A percentile compares a stretch with the other conserved stretches of the same genome.
phyloP scores from a whole-genome alignment of 1,139 yeast species.

The Sugiyamaella pinicola region DNA sequence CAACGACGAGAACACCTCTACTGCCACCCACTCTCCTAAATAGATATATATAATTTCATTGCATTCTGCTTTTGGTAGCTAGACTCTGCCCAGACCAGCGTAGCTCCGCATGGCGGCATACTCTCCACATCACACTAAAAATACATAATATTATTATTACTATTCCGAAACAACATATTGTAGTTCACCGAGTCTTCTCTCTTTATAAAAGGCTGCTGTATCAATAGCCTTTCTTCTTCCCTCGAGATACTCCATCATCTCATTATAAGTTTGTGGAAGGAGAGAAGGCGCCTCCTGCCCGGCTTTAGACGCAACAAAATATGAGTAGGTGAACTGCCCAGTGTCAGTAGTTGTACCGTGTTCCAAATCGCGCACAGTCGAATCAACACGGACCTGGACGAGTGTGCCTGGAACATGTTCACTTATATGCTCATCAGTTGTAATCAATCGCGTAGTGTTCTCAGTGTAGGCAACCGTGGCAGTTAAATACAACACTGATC shows the following conservation, averaged over 20 bases:
- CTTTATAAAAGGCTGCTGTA: slow-evolving; percentile 59
- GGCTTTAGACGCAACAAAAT: slow-evolving; percentile 63
- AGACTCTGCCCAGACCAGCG: background rate
- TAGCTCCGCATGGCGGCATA: background rate
- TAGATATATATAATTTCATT: background rate
- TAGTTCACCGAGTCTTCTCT: slow-evolving; percentile 30
- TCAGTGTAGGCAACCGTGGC: slow-evolving; percentile 80
- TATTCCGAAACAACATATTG: slow-evolving; percentile 31
- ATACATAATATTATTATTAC: background rate
- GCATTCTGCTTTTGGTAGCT: background rate
- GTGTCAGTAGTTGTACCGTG: slow-evolving; percentile 65
- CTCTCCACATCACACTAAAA: background rate
- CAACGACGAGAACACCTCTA: background rate
- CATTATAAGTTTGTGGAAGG: slow-evolving; percentile 83
- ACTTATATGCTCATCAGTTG: slow-evolving; percentile 24
- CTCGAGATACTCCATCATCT: slow-evolving; percentile 88
- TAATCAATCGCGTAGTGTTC: slow-evolving; percentile 34
- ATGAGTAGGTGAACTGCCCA: slow-evolving; percentile 86
- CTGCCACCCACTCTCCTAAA: background rate
- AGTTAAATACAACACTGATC: slow-evolving; percentile 78
- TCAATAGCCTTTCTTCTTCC: slow-evolving; percentile 88
- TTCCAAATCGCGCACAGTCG: slow-evolving; percentile 69
- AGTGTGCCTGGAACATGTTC: slow-evolving; percentile 84
- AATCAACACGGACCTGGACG: slow-evolving; percentile 85
- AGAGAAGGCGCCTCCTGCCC: slow-evolving; percentile 49